Conservation (phyloP, 139 green algal genomes). For the Pleodorina starrii region DNA sequence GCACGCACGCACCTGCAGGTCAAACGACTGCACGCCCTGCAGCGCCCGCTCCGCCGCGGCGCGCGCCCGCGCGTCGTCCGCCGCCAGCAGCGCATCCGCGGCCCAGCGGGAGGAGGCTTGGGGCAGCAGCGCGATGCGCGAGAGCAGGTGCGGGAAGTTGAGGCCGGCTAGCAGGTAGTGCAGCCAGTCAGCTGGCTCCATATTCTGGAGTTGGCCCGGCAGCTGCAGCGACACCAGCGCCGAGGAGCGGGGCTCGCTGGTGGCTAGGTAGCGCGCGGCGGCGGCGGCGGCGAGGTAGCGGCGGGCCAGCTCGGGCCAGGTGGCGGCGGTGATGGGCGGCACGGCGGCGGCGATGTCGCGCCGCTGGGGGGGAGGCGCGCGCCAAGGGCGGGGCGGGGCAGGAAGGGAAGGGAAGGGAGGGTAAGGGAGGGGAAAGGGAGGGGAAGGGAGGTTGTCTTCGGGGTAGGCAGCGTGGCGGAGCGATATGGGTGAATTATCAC, state of each 20-base stretch:
- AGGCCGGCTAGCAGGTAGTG: slow-evolving; percentile 71
- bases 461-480: too few relatives aligned
- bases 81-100: slow-evolving; percentile 59
- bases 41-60: slow-evolving; percentile 63
- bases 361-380: too few relatives aligned
- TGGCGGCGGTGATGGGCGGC: slow-evolving; percentile 48
- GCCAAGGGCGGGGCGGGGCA: too few relatives aligned
- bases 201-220: slow-evolving; percentile 49
- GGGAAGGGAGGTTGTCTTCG: too few relatives aligned
- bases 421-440: too few relatives aligned
- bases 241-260: slow-evolving; percentile 24
- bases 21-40: not conserved
- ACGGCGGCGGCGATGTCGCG: slow-evolving; percentile 34
- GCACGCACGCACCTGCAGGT: slow-evolving; percentile 25
- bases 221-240: slow-evolving; percentile 44
- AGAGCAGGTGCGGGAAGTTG: slow-evolving; percentile 54
- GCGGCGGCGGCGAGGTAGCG: slow-evolving; percentile 68
- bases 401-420: too few relatives aligned
- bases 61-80: slow-evolving; percentile 66
- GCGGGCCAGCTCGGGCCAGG: slow-evolving; percentile 74
- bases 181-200: slow-evolving; percentile 67
- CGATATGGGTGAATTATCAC: too few relatives aligned
- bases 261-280: slow-evolving; percentile 54
- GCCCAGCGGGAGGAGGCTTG: slow-evolving; percentile 48
- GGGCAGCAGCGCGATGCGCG: slow-evolving; percentile 60